Percentiles rank a stretch among this genome's conserved stretches.
These are phyloP conservation scores for Coemansia sp. DNA, from an alignment of 192 early-diverging fungal genomes.

Conservation along the genomic window DNA sequence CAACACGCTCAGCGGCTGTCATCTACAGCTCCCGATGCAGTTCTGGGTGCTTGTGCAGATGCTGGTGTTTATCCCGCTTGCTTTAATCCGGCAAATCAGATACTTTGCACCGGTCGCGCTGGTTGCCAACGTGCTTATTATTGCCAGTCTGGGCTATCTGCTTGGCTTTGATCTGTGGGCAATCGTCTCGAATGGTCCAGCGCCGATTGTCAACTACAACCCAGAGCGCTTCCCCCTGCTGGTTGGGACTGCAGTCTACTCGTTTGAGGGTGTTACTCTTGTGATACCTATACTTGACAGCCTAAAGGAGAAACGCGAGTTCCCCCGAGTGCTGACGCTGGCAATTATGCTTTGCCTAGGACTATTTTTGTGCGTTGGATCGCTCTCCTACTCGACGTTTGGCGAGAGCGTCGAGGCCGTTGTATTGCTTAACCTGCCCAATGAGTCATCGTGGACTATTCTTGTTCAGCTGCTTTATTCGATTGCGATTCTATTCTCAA, in stretches of 20 bases:
- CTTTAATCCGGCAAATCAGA: conserved; percentile 89
- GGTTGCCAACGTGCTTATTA: conserved; percentile 90
- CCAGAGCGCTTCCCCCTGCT: conserved; percentile 77
- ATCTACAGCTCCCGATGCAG: conserved; percentile 60
- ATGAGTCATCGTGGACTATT: conserved; percentile 62
- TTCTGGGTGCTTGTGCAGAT: conserved; percentile 80
- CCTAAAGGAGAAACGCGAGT: conserved; percentile 84
- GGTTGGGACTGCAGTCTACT: conserved; percentile 94
- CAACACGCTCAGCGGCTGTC: conserved; percentile 68
- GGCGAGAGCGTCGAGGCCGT: conserved; percentile 84
- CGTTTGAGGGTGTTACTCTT: conserved; percentile 87
- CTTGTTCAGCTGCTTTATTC: conserved; percentile 83
- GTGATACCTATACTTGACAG: conserved; percentile 71
- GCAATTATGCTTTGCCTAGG: conserved; percentile 75
- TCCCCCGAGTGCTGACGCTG: conserved; percentile 73
- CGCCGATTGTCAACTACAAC: conserved; percentile 76
- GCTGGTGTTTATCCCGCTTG: conserved; percentile 76
- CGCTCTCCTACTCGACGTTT: conserved; percentile 85
- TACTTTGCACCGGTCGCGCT: conserved; percentile 85
- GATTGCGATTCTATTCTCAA: conserved; percentile 91
- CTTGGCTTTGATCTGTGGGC: conserved; percentile 74
- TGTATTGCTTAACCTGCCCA: conserved; percentile 86
- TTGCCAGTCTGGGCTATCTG: conserved; percentile 82
- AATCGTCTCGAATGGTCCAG: conserved; percentile 51
- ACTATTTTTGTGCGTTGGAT: conserved; percentile 83